A percentile compares a stretch with the other conserved stretches of the same genome.
Evolutionary conservation across 768 basidiomycete species (phyloP).

Genomic region (Hebeloma cylindrosporum): DNA sequence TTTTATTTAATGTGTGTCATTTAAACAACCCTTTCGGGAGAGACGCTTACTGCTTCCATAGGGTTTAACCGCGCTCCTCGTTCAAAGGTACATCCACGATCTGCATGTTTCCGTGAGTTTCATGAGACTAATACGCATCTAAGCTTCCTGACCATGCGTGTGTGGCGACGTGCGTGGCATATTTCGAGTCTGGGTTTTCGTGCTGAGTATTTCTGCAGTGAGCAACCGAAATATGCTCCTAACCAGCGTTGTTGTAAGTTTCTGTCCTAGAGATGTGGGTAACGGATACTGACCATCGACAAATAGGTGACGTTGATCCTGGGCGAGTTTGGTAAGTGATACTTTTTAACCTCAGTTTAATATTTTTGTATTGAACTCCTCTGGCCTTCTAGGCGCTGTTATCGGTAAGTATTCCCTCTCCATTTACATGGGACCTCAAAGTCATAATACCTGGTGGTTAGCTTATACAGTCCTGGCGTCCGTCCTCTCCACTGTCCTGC

Average conservation of each 20-base stretch:
- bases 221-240: conserved; percentile 25
- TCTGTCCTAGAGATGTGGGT: not conserved
- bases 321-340: conserved; percentile 25
- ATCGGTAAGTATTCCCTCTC: conserved; percentile 16
- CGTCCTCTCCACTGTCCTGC: conserved; percentile 11
- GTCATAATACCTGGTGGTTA: conserved; percentile 14
- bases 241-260: conserved; percentile 19
- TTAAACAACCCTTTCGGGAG: too few species aligned
- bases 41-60: conserved; percentile 1
- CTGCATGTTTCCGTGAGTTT: not conserved
- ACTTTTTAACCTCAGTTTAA: not conserved
- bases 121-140: not conserved
- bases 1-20: conserved; percentile 25
- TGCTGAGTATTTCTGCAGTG: conserved; percentile 18
- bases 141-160: conserved; percentile 29
- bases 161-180: conserved; percentile 28
- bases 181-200: not conserved
- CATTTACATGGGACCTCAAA: not conserved
- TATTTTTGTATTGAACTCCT: not conserved
- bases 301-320: conserved; percentile 21
- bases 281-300: not conserved
- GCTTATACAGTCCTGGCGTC: conserved; percentile 39
- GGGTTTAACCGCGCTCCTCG: conserved; percentile 30
- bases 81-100: conserved; percentile 22
- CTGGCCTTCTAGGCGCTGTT: conserved; percentile 17